Evolutionary conservation across 768 basidiomycete species (phyloP), one percentile per base, ranked within the genome.

Genomic region (Termitomyces sp.): DNA sequence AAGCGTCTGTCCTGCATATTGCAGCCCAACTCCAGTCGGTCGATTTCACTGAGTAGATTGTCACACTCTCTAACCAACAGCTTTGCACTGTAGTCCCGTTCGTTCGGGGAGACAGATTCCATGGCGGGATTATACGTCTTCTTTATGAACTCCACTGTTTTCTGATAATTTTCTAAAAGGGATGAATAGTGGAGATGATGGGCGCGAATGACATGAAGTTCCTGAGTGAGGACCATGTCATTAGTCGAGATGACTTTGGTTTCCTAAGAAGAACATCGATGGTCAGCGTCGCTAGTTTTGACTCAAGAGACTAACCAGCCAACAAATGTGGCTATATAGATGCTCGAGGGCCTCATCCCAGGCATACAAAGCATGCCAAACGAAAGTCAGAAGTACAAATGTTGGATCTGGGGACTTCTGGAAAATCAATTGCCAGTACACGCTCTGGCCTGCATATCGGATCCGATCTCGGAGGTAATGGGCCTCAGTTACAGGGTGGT

Each of bases 181-280:
- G 73, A 73, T 1, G 72, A 73, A 59, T 82, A 80, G 60, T 82
- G 77, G 16, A 83, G 69, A 10, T 80, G 73, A 61, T 81, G 79
- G 0, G 82, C 81, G 36, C 80, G 80, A 56, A 83, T 69, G 56
- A 79, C 68, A 57, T 83, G 79, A 33, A 83, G 69, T 48, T 80
- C 72, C 18, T 71, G 75, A 1, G 82, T 83, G 45, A 82, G 69
- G 9, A 60, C 61, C 62, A 78, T 75, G 24, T 75, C 69, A 32
- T 70, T 70, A 9, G 70, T 75, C 16, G 55, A 50, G 18, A 80
- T 74, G 14, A 77, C 76, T 14, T 64, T 61, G n/a, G 75, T 69
- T 73, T 83, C 82, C 79, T 82, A 30, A 35, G 0, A 22, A 13
- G 24, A 1, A 28, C 28, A 28, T 28, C 28, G 6, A 28, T 44